Conservation (phyloP, 148 eudicot species). For the Vaccinium corymbosum region DNA sequence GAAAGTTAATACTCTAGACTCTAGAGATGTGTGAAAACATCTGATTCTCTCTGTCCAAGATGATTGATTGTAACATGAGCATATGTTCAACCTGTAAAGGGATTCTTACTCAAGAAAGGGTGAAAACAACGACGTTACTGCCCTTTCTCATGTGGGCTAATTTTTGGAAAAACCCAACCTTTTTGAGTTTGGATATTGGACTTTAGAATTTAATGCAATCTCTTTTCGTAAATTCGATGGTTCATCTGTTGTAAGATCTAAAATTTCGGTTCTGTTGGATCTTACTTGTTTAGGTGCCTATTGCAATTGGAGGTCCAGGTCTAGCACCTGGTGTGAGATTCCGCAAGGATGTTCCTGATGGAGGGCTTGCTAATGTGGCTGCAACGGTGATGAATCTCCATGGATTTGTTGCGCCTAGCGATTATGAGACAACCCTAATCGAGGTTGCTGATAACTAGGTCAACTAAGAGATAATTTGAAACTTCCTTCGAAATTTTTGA, state of each 20-base stretch:
- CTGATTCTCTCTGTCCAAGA: not conserved
- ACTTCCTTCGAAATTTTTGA: conserved; percentile 1
- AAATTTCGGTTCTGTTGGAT: not conserved
- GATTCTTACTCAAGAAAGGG: not conserved
- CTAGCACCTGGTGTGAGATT: conserved; percentile 70
- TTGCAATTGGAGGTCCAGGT: conserved; percentile 96
- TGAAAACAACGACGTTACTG: not conserved
- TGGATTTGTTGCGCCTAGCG: conserved; percentile 75
- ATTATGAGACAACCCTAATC: conserved; percentile 79
- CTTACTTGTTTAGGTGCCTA: conserved; percentile 55
- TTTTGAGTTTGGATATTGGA: not conserved
- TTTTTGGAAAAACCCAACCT: too few species aligned
- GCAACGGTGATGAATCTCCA: conserved; percentile 91
- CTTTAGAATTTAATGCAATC: not conserved
- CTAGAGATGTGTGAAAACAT: not conserved
- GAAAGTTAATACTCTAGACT: not conserved
- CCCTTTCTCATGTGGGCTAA: not conserved
- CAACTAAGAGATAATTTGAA: not conserved
- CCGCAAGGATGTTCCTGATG: conserved; percentile 71
- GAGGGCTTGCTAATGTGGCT: conserved; percentile 91
- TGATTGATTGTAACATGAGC: not conserved
- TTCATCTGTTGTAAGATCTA: not conserved
- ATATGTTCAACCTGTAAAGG: not conserved
- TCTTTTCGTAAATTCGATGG: not conserved
- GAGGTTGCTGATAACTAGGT: conserved; percentile 60